Evolutionary conservation across 345 rosid species (phyloP).

Genomic region (Eucalyptus caleyi): DNA sequence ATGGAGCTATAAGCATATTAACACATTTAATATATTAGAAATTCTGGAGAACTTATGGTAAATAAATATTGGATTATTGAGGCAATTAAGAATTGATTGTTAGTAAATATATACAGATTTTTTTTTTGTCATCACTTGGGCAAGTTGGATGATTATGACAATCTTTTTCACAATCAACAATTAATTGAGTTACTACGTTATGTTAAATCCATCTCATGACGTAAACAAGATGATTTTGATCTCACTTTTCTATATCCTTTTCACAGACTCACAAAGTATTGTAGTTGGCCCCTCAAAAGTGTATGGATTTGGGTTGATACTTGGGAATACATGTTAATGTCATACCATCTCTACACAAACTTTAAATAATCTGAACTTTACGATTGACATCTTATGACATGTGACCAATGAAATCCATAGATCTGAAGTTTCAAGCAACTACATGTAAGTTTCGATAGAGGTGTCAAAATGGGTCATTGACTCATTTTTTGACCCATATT

Average conservation of each 20-base stretch:
- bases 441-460: background rate
- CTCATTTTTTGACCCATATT: too few relatives aligned
- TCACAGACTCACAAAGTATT: too few relatives aligned
- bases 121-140: background rate
- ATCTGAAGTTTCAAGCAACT: too few relatives aligned
- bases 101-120: too few relatives aligned
- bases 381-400: accelerated
- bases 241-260: accelerated
- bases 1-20: background rate
- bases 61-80: background rate
- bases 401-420: accelerated
- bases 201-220: accelerated
- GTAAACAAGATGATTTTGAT: too few relatives aligned
- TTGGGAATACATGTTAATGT: background rate
- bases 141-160: accelerated
- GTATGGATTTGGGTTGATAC: accelerated
- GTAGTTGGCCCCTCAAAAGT: accelerated
- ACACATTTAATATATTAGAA: too few relatives aligned
- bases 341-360: background rate
- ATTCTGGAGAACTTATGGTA: background rate
- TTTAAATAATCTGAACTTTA: too few relatives aligned
- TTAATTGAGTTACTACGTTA: too few relatives aligned
- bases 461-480: too few relatives aligned
- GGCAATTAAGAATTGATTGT: background rate
- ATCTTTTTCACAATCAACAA: background rate